Evolutionary conservation across 1,139 yeast species (phyloP), one percentile per base, ranked within the genome.

Genomic region (Yamadazyma buinensis): DNA sequence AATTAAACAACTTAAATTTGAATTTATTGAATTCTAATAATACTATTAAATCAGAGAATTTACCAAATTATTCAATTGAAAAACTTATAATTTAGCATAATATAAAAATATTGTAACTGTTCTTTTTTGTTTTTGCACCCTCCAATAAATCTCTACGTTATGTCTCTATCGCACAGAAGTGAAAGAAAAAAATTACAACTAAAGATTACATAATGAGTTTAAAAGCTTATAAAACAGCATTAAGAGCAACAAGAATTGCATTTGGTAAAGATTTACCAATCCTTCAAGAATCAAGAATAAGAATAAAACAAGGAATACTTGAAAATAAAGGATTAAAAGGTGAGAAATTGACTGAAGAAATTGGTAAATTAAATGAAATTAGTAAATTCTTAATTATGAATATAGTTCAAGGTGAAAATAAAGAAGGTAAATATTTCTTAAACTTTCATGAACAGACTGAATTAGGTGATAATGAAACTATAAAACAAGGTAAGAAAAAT

Each of bases 371-470:
- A 43, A 73, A 80, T 37, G 94, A 82, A 23, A 82, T 90, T 20
- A 78, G 90, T 4, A 55, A 57, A 33, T 81, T 88, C 44, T 66
- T 92, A 41, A 66, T 75, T 32, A 66, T 71, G 39, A 90, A 92
- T 57, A 69, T 92, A 15, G 97, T 92, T 2, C 98, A 92, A 59
- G 98, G 95, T 4, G 66, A 61, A 36, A 70, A 65, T 49, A 71
- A 71, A 33, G 70, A 67, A 18, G 70, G 64, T 6, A 70, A 61
- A 34, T 75, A 71, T 42, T 61, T 63, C 37, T 64, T 88, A 49
- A 80, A 83, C 44, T 81, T 92, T 48, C 96, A 87, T 54, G 64
- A 77, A 34, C 77, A 83, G 34, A 85, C 95, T 0, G 97, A 92
- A 57, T 67, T 90, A 35, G 97, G 97, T 11, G 96, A 88, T 54